Base-by-base conservation (phyloP, 345 rosid species). In the Hibiscus syriacus region DNA sequence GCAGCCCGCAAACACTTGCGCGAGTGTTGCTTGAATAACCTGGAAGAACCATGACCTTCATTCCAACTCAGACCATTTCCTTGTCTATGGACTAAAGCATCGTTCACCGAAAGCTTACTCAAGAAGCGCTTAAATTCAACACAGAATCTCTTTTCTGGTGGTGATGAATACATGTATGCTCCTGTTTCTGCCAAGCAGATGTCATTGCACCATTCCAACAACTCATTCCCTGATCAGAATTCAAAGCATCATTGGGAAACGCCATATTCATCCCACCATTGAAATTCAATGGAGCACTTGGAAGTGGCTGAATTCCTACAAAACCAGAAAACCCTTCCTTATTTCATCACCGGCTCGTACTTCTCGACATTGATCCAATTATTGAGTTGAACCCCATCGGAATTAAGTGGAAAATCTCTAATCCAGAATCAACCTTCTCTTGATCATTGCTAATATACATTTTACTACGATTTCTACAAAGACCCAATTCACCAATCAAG, bases 401-500 rank as follows among this genome's bases (percentile, higher is more conserved):
- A 62, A 19, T 59, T 17, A 2, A 41, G 20, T 7, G 72, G 54
- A 27, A 20, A 53, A 26, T 43, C 68, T 45, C 65, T 23, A 16
- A 55, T 30, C 27, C 36, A 16, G 75, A 65, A 72, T 57, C 54
- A 14, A 43, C 34, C 48, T 66, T 20, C 27, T 63, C 65, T 32
- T 34, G 70, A 29, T 62, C 66, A 45, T 48, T 63, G 65, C 59
- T 43, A 69, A 46, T 36, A 57, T 69, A 69, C 54, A 63, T 63
- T 63, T 54, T 63, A 55, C 67, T 64, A 39, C 48, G 69, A 48
- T 74, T 74, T 64, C 66, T 55, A 27, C 66, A 45, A 64, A 74
- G 70, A 69, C 53, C 64, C 72, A 69, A 14, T 61, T 73, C 77
- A 53, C 63, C 76, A 67, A 73, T 59, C 68, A 68, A 29, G 36